Percentiles rank a stretch among this genome's conserved stretches.
These are phyloP conservation scores for Petunia secreta DNA, from an alignment of 257 asterid genomes.

Conservation along the genomic window DNA sequence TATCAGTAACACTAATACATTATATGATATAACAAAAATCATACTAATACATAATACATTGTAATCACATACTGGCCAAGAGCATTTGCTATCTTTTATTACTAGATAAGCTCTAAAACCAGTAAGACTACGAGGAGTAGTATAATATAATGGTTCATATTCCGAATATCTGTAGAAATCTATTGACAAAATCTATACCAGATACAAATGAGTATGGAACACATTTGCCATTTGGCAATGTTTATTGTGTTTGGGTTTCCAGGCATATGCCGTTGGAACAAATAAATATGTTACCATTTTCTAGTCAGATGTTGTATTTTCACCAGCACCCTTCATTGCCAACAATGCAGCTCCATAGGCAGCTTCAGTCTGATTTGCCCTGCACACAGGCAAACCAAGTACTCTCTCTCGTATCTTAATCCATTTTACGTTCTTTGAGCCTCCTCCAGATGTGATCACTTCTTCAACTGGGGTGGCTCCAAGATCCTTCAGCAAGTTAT, in stretches of 20 bases:
- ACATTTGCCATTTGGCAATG: no score
- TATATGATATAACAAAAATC: no score
- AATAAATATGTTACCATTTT: not conserved
- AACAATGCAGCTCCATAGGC: slow-evolving; percentile 92
- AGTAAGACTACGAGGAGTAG: no score
- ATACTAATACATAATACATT: no score
- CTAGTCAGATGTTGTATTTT: not conserved
- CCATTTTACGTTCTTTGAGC: slow-evolving; percentile 85
- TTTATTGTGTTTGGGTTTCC: no score
- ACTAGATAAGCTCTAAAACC: no score
- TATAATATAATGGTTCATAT: not conserved
- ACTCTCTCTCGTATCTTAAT: slow-evolving; percentile 77
- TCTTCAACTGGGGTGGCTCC: slow-evolving; percentile 95
- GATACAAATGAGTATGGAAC: not conserved
- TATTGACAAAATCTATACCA: no score
- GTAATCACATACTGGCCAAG: no score
- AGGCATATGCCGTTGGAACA: no score
- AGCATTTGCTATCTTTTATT: no score
- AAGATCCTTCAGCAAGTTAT: slow-evolving; percentile 66
- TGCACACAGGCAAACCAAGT: slow-evolving; percentile 70
- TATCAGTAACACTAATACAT: no score
- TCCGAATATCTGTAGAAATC: not conserved
- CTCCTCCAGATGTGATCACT: slow-evolving; percentile 89
- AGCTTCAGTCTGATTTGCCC: slow-evolving; percentile 87
- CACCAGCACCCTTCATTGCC: slow-evolving; percentile 64